These are phyloP conservation scores for Atkinsonella hypoxylon DNA, from an alignment of 2,329 filamentous ascomycete genomes.

Conservation along the genomic window DNA sequence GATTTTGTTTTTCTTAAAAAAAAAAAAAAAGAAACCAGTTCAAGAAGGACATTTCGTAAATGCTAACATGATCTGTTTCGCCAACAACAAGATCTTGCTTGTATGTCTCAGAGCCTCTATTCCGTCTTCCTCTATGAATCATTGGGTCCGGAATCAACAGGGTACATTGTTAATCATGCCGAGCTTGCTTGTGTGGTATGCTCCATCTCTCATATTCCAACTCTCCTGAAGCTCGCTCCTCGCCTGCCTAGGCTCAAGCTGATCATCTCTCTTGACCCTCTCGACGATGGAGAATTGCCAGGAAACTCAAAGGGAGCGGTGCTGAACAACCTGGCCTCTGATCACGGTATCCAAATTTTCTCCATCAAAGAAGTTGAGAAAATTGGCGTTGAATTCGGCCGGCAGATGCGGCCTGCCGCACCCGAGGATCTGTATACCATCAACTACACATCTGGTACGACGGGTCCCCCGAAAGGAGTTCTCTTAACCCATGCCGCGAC, in stretches of 20 bases:
- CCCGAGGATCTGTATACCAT: constrained; percentile 75
- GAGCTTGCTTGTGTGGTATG: constrained; percentile 63
- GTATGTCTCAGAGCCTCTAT: constrained; percentile 76
- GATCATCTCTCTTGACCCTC: constrained; percentile 74
- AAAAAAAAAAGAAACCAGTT: no score
- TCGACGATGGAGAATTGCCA: constrained; percentile 65
- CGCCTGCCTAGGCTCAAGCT: constrained; percentile 70
- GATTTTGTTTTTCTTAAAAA: no score
- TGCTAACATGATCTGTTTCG: not conserved
- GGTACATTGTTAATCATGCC: constrained; percentile 92
- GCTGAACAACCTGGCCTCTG: constrained; percentile 59
- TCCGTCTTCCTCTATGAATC: constrained; percentile 95
- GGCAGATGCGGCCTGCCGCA: constrained; percentile 57
- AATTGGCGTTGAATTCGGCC: constrained; percentile 57
- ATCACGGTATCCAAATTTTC: constrained; percentile 65
- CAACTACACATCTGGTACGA: constrained; percentile 83
- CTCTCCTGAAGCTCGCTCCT: constrained; percentile 67
- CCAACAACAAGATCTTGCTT: constrained; percentile 55
- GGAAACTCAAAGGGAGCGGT: constrained; percentile 70
- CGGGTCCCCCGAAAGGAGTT: constrained; percentile 72
- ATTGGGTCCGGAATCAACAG: constrained; percentile 75
- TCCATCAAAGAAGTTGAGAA: constrained; percentile 71
- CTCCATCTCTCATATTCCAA: constrained; percentile 69
- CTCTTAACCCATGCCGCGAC: constrained; percentile 72
- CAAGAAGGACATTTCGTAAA: not conserved